Evolutionary conservation across 352 stramenopile species (phyloP).

Genomic region (Phytophthora crassamura): DNA sequence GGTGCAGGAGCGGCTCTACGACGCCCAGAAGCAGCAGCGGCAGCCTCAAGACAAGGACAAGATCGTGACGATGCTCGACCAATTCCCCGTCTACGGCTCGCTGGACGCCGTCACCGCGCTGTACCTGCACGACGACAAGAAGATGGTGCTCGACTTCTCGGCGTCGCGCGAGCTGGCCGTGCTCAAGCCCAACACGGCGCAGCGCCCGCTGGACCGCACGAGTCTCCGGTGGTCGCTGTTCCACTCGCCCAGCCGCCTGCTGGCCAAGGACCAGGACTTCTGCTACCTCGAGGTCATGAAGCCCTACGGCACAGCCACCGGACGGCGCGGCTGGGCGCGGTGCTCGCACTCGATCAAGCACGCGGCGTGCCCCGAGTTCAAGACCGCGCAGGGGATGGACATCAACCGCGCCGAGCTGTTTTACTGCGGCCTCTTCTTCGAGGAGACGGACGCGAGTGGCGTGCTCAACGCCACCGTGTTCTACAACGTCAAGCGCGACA

Average conservation of each 20-base stretch:
- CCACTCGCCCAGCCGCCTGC: constrained; percentile 56
- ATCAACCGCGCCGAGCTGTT: constrained; percentile 65
- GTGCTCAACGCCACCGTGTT: constrained; percentile 66
- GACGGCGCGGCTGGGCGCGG: constrained; percentile 73
- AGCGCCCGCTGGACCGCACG: constrained; percentile 57
- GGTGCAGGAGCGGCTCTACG: constrained; percentile 46
- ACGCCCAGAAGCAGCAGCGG: constrained; percentile 23
- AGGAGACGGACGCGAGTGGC: constrained; percentile 58
- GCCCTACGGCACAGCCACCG: constrained; percentile 56
- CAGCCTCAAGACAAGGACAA: constrained; percentile 36
- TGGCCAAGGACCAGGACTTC: constrained; percentile 76
- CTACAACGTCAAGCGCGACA: constrained; percentile 59
- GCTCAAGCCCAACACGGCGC: constrained; percentile 46
- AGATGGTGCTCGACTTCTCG: constrained; percentile 81
- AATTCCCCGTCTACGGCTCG: constrained; percentile 60
- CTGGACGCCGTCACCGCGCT: constrained; percentile 75
- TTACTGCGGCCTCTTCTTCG: constrained; percentile 74
- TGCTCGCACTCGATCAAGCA: constrained; percentile 78
- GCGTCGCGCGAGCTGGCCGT: constrained; percentile 62
- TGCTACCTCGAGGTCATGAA: constrained; percentile 82
- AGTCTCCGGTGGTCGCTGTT: constrained; percentile 77
- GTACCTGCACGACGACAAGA: constrained; percentile 67
- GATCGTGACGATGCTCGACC: constrained; percentile 60
- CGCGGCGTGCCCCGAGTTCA: constrained; percentile 62
- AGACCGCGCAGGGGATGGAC: constrained; percentile 27